Conservation (phyloP, 768 basidiomycete genomes). For the Chalciporus piperatus region DNA sequence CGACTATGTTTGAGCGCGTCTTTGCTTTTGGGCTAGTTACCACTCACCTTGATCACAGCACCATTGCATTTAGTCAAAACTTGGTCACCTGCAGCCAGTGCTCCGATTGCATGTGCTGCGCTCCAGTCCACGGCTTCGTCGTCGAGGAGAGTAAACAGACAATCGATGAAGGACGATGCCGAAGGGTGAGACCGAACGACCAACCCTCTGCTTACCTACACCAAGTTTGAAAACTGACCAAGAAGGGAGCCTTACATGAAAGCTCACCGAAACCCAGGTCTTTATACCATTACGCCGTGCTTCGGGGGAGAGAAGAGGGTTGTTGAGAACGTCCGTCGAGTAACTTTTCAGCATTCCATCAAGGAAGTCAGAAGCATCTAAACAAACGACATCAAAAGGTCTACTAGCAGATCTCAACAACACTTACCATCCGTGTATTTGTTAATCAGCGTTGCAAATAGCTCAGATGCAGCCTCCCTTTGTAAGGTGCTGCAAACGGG, state of each 20-base stretch:
- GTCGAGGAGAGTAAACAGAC: conserved; percentile 66
- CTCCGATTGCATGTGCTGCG: conserved; percentile 75
- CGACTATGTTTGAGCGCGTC: not conserved
- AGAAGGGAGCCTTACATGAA: not conserved
- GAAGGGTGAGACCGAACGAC: conserved; percentile 68
- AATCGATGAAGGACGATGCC: conserved; percentile 54
- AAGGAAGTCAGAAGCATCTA: conserved; percentile 50
- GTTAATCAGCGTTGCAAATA: conserved; percentile 72
- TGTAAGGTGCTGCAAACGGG: conserved; percentile 48
- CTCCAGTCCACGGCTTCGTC: conserved; percentile 65
- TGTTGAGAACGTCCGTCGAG: conserved; percentile 48
- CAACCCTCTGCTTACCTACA: conserved; percentile 75
- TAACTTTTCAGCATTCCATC: conserved; percentile 41
- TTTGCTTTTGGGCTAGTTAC: not conserved
- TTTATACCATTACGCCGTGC: conserved; percentile 50
- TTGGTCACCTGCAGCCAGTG: conserved; percentile 56
- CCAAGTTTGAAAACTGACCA: not conserved
- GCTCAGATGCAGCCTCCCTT: conserved; percentile 51
- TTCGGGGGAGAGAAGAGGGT: conserved; percentile 29
- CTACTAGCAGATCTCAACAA: not conserved
- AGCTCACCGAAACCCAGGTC: conserved; percentile 68
- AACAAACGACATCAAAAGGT: not conserved
- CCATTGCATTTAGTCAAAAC: conserved; percentile 76
- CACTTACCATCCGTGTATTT: conserved; percentile 66
- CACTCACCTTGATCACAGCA: conserved; percentile 69